Evolutionary conservation across 306 rosid genomes (phyloP).

Genomic region (Echinosophora koreensis): DNA sequence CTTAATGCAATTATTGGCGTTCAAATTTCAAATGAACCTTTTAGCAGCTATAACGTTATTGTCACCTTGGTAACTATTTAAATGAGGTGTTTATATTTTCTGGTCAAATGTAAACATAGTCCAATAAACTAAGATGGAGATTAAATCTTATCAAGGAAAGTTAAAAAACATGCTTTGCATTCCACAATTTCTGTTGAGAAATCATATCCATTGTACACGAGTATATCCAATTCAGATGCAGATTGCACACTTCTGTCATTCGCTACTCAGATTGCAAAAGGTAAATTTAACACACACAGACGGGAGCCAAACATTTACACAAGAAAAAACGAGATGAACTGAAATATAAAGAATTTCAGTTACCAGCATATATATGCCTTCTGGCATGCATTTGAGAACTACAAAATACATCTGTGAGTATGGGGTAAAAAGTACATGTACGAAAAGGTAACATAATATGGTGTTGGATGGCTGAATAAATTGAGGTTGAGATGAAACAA

Average conservation of each 20-base stretch:
- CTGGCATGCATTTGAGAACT: constrained; percentile 36
- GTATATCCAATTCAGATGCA: constrained; percentile 21
- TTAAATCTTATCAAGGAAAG: background rate
- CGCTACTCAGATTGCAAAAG: background rate
- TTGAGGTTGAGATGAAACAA: constrained; percentile 32
- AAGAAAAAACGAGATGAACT: constrained; percentile 3
- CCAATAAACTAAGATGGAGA: background rate
- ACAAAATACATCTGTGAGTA: constrained; percentile 42
- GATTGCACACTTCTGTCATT: background rate
- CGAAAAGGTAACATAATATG: constrained; percentile 31
- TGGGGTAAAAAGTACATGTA: constrained; percentile 13
- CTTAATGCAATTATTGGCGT: background rate
- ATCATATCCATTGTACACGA: background rate
- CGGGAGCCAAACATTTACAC: constrained; percentile 2
- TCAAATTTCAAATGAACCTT: background rate
- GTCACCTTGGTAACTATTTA: background rate
- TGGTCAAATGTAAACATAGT: background rate
- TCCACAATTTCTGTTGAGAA: constrained; percentile 1
- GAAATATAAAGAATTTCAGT: constrained; percentile 31
- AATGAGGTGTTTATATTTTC: background rate
- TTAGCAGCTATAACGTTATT: background rate
- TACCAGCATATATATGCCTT: constrained; percentile 32
- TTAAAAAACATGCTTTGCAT: constrained; percentile 13
- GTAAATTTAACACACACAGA: background rate
- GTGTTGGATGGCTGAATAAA: constrained; percentile 1